Percentiles rank a stretch among this genome's conserved stretches.
phyloP scores from a whole-genome alignment of 257 asterid genomes.

The Solanum appendiculatum region DNA sequence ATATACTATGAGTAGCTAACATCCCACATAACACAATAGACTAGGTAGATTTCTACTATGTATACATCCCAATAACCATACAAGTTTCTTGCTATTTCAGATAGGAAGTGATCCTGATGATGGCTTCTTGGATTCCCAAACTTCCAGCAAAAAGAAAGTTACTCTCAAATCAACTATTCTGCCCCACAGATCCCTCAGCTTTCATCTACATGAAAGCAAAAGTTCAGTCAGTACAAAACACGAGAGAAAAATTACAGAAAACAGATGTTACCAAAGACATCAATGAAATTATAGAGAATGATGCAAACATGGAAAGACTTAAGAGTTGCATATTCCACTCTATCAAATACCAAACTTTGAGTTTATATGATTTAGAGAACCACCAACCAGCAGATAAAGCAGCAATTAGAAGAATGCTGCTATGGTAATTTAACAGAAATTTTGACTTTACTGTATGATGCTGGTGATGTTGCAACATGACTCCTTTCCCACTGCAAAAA shows the following conservation, averaged over 20 bases:
- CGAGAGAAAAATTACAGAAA: neutral
- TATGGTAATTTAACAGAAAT: neutral
- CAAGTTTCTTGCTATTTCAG: neutral
- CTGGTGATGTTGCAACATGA: neutral
- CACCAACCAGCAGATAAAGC: neutral
- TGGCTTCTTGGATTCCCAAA: neutral
- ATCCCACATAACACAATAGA: neutral
- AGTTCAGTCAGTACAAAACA: neutral
- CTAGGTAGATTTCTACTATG: neutral
- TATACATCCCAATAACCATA: neutral
- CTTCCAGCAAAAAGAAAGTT: neutral
- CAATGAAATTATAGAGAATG: neutral
- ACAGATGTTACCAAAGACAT: neutral
- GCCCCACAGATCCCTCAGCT: neutral
- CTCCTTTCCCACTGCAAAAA: neutral
- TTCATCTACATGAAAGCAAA: neutral
- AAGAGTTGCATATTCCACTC: neutral
- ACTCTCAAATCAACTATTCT: neutral
- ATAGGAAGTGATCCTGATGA: neutral
- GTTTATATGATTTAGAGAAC: neutral
- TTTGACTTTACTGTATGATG: neutral
- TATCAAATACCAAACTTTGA: neutral
- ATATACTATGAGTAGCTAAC: neutral
- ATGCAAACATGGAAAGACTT: neutral
- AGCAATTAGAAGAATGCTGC: neutral